Conservation (phyloP, 1,284 basidiomycete species). For the Athelia psychrophila region DNA sequence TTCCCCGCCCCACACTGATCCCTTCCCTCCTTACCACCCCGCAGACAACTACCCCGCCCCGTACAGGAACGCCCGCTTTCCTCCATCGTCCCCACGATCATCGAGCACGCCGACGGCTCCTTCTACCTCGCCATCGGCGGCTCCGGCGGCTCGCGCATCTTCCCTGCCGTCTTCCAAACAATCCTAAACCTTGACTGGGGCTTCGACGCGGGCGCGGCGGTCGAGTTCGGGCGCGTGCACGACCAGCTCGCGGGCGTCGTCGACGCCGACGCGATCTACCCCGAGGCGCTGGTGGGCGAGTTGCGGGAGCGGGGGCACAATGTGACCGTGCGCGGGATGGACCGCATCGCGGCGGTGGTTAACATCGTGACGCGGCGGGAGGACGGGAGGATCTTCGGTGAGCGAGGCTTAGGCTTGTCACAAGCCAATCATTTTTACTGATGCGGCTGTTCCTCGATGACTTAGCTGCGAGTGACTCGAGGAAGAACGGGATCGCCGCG, state of each 20-base stretch:
- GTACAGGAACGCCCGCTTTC: slow-evolving; percentile 86
- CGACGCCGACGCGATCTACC: slow-evolving; percentile 65
- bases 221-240: slow-evolving; percentile 89
- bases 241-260: slow-evolving; percentile 79
- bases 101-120: slow-evolving; percentile 71
- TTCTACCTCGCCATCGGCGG: slow-evolving; percentile 79
- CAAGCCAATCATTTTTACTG: slow-evolving; percentile 4
- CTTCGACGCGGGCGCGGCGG: slow-evolving; percentile 73
- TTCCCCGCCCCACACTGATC: too few relatives aligned
- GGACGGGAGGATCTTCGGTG: slow-evolving; percentile 59
- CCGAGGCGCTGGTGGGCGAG: slow-evolving; percentile 48
- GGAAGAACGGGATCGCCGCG: slow-evolving; percentile 81
- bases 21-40: too few relatives aligned
- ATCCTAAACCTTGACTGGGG: slow-evolving; percentile 83
- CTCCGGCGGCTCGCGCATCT: slow-evolving; percentile 86
- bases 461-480: slow-evolving; percentile 74
- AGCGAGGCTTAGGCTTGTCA: slow-evolving; percentile 18
- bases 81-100: slow-evolving; percentile 77
- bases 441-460: slow-evolving; percentile 5
- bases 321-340: slow-evolving; percentile 60
- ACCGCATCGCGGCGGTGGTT: slow-evolving; percentile 65
- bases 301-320: slow-evolving; percentile 70
- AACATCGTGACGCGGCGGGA: slow-evolving; percentile 64
- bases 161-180: slow-evolving; percentile 77
- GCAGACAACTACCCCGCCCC: slow-evolving; percentile 85